Percentiles rank a stretch among this genome's conserved stretches.
Conservation (phyloP, 2,329 filamentous ascomycete genomes). For the Botrytis aclada region DNA sequence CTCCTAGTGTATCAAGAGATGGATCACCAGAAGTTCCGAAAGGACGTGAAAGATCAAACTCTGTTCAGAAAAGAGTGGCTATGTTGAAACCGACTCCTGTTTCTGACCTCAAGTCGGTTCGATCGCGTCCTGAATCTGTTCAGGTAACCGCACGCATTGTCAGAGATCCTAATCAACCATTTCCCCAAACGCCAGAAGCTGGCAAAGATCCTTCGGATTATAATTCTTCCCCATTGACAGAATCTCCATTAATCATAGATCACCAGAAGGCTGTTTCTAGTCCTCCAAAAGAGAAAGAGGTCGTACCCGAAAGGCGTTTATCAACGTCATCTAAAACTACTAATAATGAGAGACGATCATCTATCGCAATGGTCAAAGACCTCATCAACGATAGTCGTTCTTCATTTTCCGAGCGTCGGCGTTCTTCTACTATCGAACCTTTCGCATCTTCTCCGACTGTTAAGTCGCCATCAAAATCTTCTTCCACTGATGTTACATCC, state of each 20-base stretch:
- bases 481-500: conserved; percentile 39
- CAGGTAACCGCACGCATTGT: conserved; percentile 85
- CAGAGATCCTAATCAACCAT: conserved; percentile 54
- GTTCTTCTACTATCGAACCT: conserved; percentile 45
- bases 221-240: conserved; percentile 51
- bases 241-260: conserved; percentile 58
- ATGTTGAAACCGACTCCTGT: conserved; percentile 27
- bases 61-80: conserved; percentile 32
- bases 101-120: conserved; percentile 35
- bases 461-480: conserved; percentile 48
- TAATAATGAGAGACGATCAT: conserved; percentile 50
- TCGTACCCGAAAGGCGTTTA: conserved; percentile 41
- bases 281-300: conserved; percentile 38
- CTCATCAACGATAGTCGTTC: conserved; percentile 58
- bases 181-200: conserved; percentile 44
- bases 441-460: conserved; percentile 38
- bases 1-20: conserved; percentile 44
- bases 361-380: conserved; percentile 52
- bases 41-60: conserved; percentile 34
- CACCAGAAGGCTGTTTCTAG: conserved; percentile 45
- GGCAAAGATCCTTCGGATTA: conserved; percentile 43
- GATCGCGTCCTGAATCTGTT: conserved; percentile 67
- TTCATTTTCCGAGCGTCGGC: conserved; percentile 48
- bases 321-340: conserved; percentile 30
- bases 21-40: conserved; percentile 45